phyloP scores from a whole-genome alignment of 1,284 basidiomycete genomes.

The Xerocomus cyaneibrunnescens region DNA sequence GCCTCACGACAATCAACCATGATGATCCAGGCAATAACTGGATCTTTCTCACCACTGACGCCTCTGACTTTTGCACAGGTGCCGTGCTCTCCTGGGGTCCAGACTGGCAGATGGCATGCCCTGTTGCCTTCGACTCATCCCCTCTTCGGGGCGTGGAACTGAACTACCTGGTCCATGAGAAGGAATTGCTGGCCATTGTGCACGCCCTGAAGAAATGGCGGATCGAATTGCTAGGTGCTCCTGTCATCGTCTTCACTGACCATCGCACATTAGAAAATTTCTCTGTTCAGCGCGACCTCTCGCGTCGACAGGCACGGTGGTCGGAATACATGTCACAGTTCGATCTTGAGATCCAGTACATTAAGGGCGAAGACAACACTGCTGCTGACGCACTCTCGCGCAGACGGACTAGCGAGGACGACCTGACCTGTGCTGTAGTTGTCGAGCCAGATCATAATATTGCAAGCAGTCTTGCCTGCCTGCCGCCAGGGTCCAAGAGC shows the following conservation, averaged over 20 bases:
- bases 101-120: background rate
- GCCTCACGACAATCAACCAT: constrained; percentile 27
- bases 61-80: background rate
- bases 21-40: constrained; percentile 2
- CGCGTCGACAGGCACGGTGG: constrained; percentile 5
- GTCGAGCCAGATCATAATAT: too few relatives aligned
- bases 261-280: background rate
- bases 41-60: background rate
- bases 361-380: background rate
- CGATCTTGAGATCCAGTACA: background rate
- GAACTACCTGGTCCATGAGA: constrained; percentile 41
- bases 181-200: constrained; percentile 39
- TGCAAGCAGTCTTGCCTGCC: too few relatives aligned
- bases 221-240: constrained; percentile 35
- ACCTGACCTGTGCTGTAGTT: too few relatives aligned
- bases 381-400: background rate
- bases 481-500: too few relatives aligned
- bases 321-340: background rate
- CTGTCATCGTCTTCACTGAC: background rate
- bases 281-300: constrained; percentile 32
- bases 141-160: constrained; percentile 24
- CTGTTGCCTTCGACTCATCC: background rate
- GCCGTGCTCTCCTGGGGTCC: background rate
- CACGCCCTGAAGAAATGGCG: constrained; percentile 38
- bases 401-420: background rate